phyloP scores from a whole-genome alignment of 257 asterid species.

The Plantago ovata region DNA sequence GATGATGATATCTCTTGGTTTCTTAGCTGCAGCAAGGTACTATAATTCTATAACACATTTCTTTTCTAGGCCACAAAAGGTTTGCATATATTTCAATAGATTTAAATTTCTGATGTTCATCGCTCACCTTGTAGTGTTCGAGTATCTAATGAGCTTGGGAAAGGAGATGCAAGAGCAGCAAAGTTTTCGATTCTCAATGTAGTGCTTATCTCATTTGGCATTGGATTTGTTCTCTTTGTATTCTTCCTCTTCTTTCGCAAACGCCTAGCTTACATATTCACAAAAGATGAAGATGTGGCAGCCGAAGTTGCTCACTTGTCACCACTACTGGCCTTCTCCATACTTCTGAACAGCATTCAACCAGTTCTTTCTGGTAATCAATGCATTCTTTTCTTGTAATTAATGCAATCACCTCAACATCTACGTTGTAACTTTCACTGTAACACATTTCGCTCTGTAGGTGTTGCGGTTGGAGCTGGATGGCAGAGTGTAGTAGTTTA shows the following conservation, averaged over 20 bases:
- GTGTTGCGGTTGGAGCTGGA: constrained; percentile 75
- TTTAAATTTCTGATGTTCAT: no score
- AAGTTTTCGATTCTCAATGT: constrained; percentile 42
- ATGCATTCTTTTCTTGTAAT: no score
- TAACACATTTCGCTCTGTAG: constrained; percentile 20
- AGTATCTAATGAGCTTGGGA: constrained; percentile 70
- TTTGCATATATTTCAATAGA: no score
- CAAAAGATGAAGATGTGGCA: constrained; percentile 37
- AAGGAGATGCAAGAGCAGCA: constrained; percentile 57
- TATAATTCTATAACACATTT: not conserved
- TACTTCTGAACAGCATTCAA: constrained; percentile 59
- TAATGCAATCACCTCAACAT: no score
- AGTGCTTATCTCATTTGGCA: constrained; percentile 39
- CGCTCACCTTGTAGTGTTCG: constrained; percentile 42
- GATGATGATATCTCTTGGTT: constrained; percentile 72
- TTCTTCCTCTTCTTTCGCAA: constrained; percentile 53
- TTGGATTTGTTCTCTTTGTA: constrained; percentile 40
- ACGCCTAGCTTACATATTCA: constrained; percentile 56
- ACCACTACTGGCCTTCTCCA: constrained; percentile 59
- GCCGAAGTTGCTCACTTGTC: constrained; percentile 47
- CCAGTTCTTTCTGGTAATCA: constrained; percentile 66
- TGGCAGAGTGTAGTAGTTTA: constrained; percentile 60
- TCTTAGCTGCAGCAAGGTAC: constrained; percentile 70
- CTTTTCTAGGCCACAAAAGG: not conserved
- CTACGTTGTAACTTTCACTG: no score